Percentiles rank a stretch among this genome's conserved stretches.
These are phyloP conservation scores for Aspergillus sojae DNA, from an alignment of 2,329 filamentous ascomycete species.

Conservation along the genomic window DNA sequence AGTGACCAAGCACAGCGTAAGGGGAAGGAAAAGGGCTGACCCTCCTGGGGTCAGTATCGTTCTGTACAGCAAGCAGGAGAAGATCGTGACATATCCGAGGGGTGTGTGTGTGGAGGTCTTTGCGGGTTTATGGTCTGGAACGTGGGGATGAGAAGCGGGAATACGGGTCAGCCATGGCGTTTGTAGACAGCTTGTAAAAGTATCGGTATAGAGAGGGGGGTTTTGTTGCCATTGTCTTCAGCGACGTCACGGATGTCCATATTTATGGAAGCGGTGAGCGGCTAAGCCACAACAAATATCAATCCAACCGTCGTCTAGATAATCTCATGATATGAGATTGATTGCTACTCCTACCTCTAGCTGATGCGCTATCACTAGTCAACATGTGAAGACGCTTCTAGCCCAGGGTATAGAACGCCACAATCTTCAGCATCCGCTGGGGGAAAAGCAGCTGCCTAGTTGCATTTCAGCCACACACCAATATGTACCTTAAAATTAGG, in stretches of 20 bases:
- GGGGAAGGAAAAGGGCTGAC: slow-evolving; percentile 26
- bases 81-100: slow-evolving; percentile 31
- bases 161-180: slow-evolving; percentile 14
- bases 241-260: slow-evolving; percentile 21
- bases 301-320: not conserved
- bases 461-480: slow-evolving; percentile 20
- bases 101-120: slow-evolving; percentile 6
- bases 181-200: not conserved
- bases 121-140: slow-evolving; percentile 8
- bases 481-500: slow-evolving; percentile 4
- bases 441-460: slow-evolving; percentile 20
- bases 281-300: slow-evolving; percentile 5
- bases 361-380: not conserved
- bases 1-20: slow-evolving; percentile 24
- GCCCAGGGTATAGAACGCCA: slow-evolving; percentile 7
- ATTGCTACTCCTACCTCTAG: not conserved
- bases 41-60: slow-evolving; percentile 30
- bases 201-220: not conserved
- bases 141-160: not conserved
- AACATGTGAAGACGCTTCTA: not conserved
- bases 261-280: slow-evolving; percentile 13
- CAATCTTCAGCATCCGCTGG: slow-evolving; percentile 11
- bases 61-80: slow-evolving; percentile 24
- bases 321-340: not conserved
- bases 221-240: not conserved